A percentile compares a stretch with the other conserved stretches of the same genome.
Evolutionary conservation across 768 basidiomycete species (phyloP).

Genomic region (Tylopilus intermedius): DNA sequence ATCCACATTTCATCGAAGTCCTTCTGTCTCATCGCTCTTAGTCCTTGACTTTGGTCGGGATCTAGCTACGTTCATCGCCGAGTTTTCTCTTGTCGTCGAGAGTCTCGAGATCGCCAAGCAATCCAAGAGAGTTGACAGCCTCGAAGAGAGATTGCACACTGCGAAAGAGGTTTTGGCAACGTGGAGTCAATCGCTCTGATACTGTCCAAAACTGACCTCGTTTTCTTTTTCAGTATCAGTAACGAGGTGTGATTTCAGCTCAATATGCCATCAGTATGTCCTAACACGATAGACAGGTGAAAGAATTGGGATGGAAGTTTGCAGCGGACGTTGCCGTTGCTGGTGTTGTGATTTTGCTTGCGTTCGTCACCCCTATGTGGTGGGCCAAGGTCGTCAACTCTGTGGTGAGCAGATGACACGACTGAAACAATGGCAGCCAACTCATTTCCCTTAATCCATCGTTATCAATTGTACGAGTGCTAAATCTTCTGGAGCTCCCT

Average conservation of each 20-base stretch:
- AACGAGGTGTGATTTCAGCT: slow-evolving; percentile 7
- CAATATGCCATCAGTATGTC: neutral
- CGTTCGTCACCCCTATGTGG: slow-evolving; percentile 6
- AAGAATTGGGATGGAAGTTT: slow-evolving; percentile 17
- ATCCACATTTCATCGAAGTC: neutral
- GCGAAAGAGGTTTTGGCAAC: slow-evolving; percentile 11
- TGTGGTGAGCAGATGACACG: neutral
- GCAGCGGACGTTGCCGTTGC: slow-evolving; percentile 11
- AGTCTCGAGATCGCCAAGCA: slow-evolving; percentile 1
- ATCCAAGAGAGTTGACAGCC: slow-evolving; percentile 1
- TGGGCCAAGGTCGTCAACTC: slow-evolving; percentile 7
- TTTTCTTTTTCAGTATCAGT: slow-evolving; percentile 11
- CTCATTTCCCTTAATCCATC: slow-evolving; percentile 1
- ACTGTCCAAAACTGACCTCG: neutral
- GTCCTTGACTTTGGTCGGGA: slow-evolving; percentile 16
- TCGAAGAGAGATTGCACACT: neutral
- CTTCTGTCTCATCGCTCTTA: neutral
- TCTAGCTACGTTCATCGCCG: slow-evolving; percentile 12
- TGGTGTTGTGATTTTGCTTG: slow-evolving; percentile 14
- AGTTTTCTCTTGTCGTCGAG: slow-evolving; percentile 14
- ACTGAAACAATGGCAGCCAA: neutral
- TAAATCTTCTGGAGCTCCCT: slow-evolving; percentile 2
- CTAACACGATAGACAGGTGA: slow-evolving; percentile 13
- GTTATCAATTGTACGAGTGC: slow-evolving; percentile 1
- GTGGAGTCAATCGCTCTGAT: neutral